Base-by-base conservation (phyloP, 2,329 filamentous ascomycete genomes). In the Fusarium chuoi region DNA sequence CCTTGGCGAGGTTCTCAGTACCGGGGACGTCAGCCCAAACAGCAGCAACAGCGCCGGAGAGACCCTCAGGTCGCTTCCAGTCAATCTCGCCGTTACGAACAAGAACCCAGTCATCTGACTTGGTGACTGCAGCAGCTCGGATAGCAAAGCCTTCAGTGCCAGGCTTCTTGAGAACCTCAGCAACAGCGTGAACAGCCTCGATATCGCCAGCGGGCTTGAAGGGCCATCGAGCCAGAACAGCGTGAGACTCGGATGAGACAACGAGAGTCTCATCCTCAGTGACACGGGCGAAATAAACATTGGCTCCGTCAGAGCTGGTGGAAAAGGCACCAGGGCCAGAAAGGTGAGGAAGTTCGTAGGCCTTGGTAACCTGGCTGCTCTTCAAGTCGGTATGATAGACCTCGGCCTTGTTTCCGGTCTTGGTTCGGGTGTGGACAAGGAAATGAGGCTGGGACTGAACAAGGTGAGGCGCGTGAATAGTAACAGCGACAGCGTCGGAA, bases 261-360 rank as follows among this genome's bases (percentile, higher is more conserved):
- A 98, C 86, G 36, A 89, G 86, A 6, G 94, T 87, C 78, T 97
- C 94, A 14, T 92, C 90, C 39, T 91, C 86, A 0, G 94, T 95
- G 69, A 96, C 87, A 67, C 95, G 91, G 5, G 93, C 95, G 81
- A 98, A 98, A 84, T 94, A 98, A 13, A 98, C 92, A 77, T 96
- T 95, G 26, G 93, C 91, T 67, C 92, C 93, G 45, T 90, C 89
- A 5, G 91, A 93, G 82, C 92, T 96, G 1, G 90, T 92, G 0
- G 95, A 93, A 79, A 98, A 94, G 2, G 92, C 90, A 30, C 94
- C 95, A 45, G 85, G 86, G 2, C 93, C 94, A 30, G 88, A 82
- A 26, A 95, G 82, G 59, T 90, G 89, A 1, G 95, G 93, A 18
- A 98, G 86, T 35, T 92, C 90, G 80, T 98, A 98, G 2, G 92